A percentile compares a stretch with the other conserved stretches of the same genome.
phyloP scores from a whole-genome alignment of 2,329 filamentous ascomycete genomes.

The Magnaporthales sp. region DNA sequence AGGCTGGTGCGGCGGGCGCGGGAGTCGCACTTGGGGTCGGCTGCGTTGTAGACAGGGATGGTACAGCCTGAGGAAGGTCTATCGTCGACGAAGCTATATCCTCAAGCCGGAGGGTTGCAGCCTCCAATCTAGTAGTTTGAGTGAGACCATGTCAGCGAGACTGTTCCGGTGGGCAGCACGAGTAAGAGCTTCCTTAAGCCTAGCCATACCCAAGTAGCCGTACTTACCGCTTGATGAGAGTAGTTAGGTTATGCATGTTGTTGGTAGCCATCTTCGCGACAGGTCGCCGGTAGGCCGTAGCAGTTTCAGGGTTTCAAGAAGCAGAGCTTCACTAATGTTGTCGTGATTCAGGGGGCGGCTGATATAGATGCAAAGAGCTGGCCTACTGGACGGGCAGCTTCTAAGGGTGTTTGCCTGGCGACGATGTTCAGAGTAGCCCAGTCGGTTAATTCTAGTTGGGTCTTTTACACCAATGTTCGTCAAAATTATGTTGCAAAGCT shows the following conservation, averaged over 20 bases:
- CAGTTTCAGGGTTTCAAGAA: not conserved
- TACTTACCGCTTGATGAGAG: constrained; percentile 91
- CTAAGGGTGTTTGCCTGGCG: not conserved
- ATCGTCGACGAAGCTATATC: constrained; percentile 79
- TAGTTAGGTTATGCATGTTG: constrained; percentile 95
- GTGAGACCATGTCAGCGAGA: constrained; percentile 36
- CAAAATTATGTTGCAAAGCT: not conserved
- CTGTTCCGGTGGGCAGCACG: constrained; percentile 8
- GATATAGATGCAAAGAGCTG: not conserved
- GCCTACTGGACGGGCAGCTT: not conserved
- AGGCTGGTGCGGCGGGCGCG: constrained; percentile 29
- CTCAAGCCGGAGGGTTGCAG: constrained; percentile 89
- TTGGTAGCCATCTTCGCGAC: constrained; percentile 55
- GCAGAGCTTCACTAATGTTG: not conserved
- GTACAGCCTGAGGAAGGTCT: constrained; percentile 45
- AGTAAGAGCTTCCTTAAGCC: not conserved
- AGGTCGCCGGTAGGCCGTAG: not conserved
- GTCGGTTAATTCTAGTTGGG: not conserved
- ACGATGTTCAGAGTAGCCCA: not conserved
- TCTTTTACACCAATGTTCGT: not conserved
- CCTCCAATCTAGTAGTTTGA: constrained; percentile 67
- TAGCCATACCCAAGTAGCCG: not conserved
- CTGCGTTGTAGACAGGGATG: constrained; percentile 31
- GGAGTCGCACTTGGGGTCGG: constrained; percentile 25
- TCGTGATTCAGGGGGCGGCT: not conserved